Evolutionary conservation across 805 yeast species (phyloP), one percentile per base, ranked within the genome.

Genomic region (Candida railenensis): DNA sequence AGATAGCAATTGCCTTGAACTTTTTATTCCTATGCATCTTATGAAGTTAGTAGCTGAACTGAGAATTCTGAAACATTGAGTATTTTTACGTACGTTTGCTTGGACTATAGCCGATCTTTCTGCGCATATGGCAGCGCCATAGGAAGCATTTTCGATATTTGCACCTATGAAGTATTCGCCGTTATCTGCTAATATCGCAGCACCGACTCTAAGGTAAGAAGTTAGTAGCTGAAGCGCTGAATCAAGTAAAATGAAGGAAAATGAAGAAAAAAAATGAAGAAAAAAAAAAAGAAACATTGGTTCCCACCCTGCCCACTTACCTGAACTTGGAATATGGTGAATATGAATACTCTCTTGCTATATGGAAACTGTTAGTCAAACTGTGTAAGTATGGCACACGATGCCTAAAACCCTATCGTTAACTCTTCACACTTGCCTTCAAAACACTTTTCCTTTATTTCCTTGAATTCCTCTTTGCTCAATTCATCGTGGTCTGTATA

Each of bases 101-200:
- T 60, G 59, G n/a, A 63, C 53, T 7, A 71, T 55, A 3, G 77
- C 63, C 11, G 69, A 53, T 45, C 75, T 55, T 51, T 69, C 76
- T 1, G 76, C 76, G 49, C 76, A 69, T 3, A 71, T 65, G n/a
- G 65, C 61, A 28, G 68, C 73, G 11, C 89, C 95, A 59, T 87
- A 91, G 42, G 94, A 82, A 2, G 97, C 98, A 62, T 92, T 94
- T 62, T 92, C 99, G 22, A 94, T 82, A 55, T 92, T 92, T 36
- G 96, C 96, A 3, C 98, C 99, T 11, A 66, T 58, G 20, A 85
- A 66, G 37, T 60, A 71, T 16, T 67, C 67, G 2, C 80, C 86
- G 7, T 69, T 59, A 0, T 59, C 62, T 1, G 89, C 73, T 20
- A 88, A 58, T 1, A 92, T 56, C 2, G 84, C 79, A 45, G 96